Conservation (phyloP, 805 yeast species). For the Teunomyces panamensis region DNA sequence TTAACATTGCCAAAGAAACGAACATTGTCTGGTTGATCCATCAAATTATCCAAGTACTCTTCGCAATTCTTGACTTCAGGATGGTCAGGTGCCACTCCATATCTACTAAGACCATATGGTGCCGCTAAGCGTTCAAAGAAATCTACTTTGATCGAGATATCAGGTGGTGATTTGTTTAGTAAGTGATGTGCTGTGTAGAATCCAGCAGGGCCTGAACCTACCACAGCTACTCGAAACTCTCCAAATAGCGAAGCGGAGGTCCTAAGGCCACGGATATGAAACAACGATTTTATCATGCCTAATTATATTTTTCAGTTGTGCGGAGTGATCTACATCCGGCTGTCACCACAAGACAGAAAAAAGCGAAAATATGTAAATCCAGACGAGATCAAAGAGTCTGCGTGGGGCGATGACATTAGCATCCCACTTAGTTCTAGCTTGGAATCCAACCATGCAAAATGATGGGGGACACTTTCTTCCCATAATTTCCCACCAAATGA, state of each 20-base stretch:
- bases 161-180: constrained; percentile 43
- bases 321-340: not conserved
- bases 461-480: no score
- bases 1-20: constrained; percentile 68
- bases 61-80: constrained; percentile 90
- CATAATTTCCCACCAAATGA: no score
- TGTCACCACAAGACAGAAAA: not conserved
- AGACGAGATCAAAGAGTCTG: not conserved
- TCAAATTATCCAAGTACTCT: constrained; percentile 62
- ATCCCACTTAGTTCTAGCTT: no score
- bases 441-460: no score
- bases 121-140: constrained; percentile 82
- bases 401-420: no score
- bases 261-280: not conserved
- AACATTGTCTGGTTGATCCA: constrained; percentile 24
- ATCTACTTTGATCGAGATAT: constrained; percentile 47
- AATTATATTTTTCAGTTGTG: not conserved
- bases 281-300: not conserved
- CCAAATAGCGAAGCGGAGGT: not conserved
- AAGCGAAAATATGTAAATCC: not conserved
- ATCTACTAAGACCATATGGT: constrained; percentile 88
- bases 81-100: constrained; percentile 99
- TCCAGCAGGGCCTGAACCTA: constrained; percentile 97
- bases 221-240: constrained; percentile 53
- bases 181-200: constrained; percentile 83